phyloP scores from a whole-genome alignment of 192 early-diverging fungal species.

The Backusella tuberculispora region DNA sequence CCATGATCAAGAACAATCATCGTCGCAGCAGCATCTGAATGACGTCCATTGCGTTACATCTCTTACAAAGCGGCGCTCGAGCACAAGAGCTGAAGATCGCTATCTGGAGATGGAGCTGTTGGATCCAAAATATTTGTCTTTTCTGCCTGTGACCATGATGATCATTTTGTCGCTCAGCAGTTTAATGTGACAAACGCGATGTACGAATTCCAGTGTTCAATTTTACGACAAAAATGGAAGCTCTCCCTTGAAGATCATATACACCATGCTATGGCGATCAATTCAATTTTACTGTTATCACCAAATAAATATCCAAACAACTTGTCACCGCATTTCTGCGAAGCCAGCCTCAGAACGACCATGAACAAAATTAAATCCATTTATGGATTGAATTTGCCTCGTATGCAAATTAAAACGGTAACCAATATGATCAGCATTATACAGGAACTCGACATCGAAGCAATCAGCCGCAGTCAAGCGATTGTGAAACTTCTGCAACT shows the following conservation, averaged over 20 bases:
- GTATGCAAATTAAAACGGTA: constrained; percentile 5
- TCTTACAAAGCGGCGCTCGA: constrained; percentile 10
- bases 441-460: constrained; percentile 20
- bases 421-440: constrained; percentile 18
- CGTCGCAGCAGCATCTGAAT: not conserved
- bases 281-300: constrained; percentile 17
- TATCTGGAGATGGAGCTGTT: not conserved
- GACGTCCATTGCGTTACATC: constrained; percentile 9
- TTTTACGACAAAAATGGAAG: constrained; percentile 19
- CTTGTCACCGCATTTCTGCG: constrained; percentile 8
- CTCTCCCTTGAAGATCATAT: constrained; percentile 24
- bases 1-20: not conserved
- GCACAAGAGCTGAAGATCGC: constrained; percentile 11
- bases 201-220: constrained; percentile 16
- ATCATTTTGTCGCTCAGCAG: not conserved
- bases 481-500: constrained; percentile 15
- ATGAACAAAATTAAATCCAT: constrained; percentile 13
- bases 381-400: constrained; percentile 28
- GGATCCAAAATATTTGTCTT: constrained; percentile 1
- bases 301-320: constrained; percentile 4
- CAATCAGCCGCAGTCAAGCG: constrained; percentile 4
- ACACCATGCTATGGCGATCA: constrained; percentile 2
- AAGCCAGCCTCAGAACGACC: constrained; percentile 10
- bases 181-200: constrained; percentile 6
- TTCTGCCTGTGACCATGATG: not conserved